phyloP scores from a whole-genome alignment of 2,329 filamentous ascomycete genomes.

The Alternaria incomplexa region DNA sequence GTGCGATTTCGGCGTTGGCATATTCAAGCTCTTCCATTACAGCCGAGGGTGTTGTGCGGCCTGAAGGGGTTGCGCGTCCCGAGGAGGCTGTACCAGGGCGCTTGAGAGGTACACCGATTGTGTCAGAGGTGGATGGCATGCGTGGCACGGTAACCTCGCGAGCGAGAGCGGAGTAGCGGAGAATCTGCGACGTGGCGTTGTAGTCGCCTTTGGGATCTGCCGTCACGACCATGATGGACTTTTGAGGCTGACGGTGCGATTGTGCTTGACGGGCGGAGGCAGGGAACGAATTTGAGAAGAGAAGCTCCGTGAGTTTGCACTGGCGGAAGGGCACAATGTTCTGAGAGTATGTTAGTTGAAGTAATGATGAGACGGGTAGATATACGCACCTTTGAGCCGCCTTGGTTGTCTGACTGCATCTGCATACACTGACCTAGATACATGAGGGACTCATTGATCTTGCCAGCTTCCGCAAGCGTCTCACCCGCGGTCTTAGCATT shows the following conservation, averaged over 20 bases:
- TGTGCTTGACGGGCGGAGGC: constrained; percentile 54
- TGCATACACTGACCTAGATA: constrained; percentile 96
- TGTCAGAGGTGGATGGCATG: constrained; percentile 79
- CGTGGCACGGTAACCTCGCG: constrained; percentile 91
- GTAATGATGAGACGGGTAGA: background rate
- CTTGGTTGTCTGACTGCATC: constrained; percentile 83
- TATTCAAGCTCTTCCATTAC: constrained; percentile 74
- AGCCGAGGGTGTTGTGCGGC: constrained; percentile 55
- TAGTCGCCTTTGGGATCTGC: constrained; percentile 93
- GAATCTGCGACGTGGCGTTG: constrained; percentile 94
- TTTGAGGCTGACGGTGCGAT: constrained; percentile 67
- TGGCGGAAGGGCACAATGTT: constrained; percentile 74
- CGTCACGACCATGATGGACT: constrained; percentile 93
- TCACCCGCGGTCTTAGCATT: constrained; percentile 93
- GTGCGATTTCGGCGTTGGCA: constrained; percentile 79
- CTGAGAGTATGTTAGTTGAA: constrained; percentile 22
- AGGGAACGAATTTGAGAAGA: constrained; percentile 60
- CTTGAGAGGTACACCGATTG: constrained; percentile 56
- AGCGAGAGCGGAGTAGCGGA: constrained; percentile 91
- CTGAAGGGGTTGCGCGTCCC: constrained; percentile 45
- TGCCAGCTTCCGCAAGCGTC: constrained; percentile 92
- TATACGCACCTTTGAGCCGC: constrained; percentile 70
- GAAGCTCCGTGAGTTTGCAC: constrained; percentile 60
- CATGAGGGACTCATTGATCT: constrained; percentile 99
- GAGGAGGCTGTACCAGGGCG: constrained; percentile 38